phyloP scores from a whole-genome alignment of 83 land plant species.

The Thuja plicata region DNA sequence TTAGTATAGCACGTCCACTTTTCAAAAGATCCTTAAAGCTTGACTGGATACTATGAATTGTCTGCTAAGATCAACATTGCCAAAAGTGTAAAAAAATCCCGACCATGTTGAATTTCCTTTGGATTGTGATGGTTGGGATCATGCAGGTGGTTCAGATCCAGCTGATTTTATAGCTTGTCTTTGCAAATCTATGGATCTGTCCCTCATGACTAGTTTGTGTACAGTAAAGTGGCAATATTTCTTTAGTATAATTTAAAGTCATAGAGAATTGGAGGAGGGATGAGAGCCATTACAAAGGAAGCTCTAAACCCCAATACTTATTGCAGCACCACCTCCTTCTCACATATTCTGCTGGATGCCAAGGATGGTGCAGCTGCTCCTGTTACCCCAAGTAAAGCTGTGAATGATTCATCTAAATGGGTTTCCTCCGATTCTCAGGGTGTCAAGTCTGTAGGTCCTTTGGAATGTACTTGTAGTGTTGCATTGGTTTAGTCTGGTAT shows the following conservation, averaged over 20 bases:
- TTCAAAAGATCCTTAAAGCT: not conserved
- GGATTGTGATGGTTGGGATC: not conserved
- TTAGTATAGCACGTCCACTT: not conserved
- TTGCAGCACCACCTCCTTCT: no score
- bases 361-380: no score
- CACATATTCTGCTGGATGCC: no score
- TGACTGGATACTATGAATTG: not conserved
- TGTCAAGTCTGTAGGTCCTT: no score
- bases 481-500: no score
- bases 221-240: not conserved
- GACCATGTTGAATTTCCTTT: not conserved
- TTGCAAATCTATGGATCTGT: not conserved
- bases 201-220: not conserved
- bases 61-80: not conserved
- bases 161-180: not conserved
- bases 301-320: no score
- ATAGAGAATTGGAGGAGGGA: no score
- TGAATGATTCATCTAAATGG: no score
- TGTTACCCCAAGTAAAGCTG: no score
- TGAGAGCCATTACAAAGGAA: no score
- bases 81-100: not conserved
- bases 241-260: not conserved
- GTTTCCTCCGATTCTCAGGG: no score
- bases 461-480: no score
- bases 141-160: not conserved